A percentile compares a stretch with the other conserved stretches of the same genome.
Evolutionary conservation across 2,329 filamentous ascomycete species (phyloP).

Genomic region (Diplodia scrobiculata): DNA sequence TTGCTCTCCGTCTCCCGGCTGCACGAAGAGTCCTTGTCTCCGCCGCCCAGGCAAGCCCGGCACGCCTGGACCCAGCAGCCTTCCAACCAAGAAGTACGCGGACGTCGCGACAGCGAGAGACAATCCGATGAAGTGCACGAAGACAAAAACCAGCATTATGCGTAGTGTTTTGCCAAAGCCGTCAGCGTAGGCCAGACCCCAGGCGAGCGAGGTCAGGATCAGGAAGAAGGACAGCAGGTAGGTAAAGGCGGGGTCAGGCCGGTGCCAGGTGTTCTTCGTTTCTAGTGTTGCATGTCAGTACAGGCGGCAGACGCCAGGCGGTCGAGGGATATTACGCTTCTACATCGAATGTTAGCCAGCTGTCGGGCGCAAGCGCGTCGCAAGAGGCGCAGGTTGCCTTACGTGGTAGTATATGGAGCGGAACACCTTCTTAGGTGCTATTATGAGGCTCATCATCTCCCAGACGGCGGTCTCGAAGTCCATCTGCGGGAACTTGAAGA

Average conservation of each 20-base stretch:
- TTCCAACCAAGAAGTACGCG: conserved; percentile 66
- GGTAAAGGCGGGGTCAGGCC: conserved; percentile 69
- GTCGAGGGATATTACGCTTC: conserved; percentile 43
- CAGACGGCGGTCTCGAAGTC: conserved; percentile 74
- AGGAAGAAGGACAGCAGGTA: conserved; percentile 69
- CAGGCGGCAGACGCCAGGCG: not conserved
- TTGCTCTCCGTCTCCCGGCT: conserved; percentile 58
- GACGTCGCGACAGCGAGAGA: conserved; percentile 62
- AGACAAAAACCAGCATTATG: conserved; percentile 53
- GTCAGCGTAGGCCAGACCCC: conserved; percentile 61
- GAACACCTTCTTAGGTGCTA: conserved; percentile 71
- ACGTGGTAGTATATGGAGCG: conserved; percentile 71
- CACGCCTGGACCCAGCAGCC: conserved; percentile 61
- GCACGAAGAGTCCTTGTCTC: conserved; percentile 61
- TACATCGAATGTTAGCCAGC: conserved; percentile 32
- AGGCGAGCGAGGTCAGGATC: conserved; percentile 55
- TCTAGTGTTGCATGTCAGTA: conserved; percentile 47
- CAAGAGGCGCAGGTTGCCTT: conserved; percentile 30
- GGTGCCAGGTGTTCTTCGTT: conserved; percentile 71
- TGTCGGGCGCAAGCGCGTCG: conserved; percentile 16
- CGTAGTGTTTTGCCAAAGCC: conserved; percentile 49
- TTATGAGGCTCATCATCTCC: conserved; percentile 70
- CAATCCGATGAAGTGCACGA: conserved; percentile 63
- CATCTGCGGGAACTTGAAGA: conserved; percentile 74
- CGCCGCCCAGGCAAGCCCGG: conserved; percentile 55